Evolutionary conservation across 176 grass and related monocot species (phyloP).

Genomic region (Bromus sterilis): DNA sequence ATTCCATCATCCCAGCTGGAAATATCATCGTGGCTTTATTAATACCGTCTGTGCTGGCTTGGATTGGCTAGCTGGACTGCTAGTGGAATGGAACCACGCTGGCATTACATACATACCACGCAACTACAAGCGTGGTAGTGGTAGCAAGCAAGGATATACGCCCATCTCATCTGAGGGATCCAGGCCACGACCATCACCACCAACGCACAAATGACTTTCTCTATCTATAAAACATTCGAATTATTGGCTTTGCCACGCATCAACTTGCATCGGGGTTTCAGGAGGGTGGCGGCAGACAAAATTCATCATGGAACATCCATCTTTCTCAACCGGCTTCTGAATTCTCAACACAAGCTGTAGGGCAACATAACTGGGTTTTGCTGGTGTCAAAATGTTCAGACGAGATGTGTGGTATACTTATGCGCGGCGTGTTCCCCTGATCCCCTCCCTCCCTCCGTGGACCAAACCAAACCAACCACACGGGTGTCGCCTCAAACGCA

Average conservation of each 20-base stretch:
- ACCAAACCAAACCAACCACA: conserved; percentile 4
- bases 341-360: not conserved
- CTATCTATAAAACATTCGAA: not conserved
- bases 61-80: not conserved
- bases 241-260: not conserved
- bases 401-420: too few relatives aligned
- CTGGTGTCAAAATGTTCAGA: too few relatives aligned
- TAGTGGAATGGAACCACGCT: conserved; percentile 3
- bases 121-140: too few relatives aligned
- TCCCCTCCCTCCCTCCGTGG: too few relatives aligned
- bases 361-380: not conserved
- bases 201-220: too few relatives aligned
- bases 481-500: not conserved
- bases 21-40: not conserved
- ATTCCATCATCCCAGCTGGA: not conserved
- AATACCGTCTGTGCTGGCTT: not conserved
- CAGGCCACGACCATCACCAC: too few relatives aligned
- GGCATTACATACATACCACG: not conserved
- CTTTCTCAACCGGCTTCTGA: too few relatives aligned
- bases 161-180: not conserved
- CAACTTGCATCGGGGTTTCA: not conserved
- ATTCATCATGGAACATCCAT: too few relatives aligned
- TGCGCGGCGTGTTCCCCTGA: too few relatives aligned
- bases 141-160: not conserved
- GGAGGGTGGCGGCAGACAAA: too few relatives aligned